phyloP scores from a whole-genome alignment of 495 filamentous ascomycete genomes.

The Podospora anserina region DNA sequence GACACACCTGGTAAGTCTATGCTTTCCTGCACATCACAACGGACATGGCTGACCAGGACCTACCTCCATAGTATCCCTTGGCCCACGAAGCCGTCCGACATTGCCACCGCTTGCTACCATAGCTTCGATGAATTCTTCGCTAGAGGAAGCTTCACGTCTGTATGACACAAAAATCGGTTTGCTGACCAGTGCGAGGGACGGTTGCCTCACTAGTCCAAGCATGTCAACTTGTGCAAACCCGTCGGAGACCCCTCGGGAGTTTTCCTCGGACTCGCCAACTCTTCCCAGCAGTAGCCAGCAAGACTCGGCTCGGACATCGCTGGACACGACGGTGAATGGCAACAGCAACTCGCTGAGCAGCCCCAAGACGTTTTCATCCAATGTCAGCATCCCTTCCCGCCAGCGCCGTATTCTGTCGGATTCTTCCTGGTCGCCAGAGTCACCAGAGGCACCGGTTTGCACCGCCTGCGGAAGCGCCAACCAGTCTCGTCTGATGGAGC shows the following conservation, averaged over 20 bases:
- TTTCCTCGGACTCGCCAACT: neutral
- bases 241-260: neutral
- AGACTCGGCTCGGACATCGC: neutral
- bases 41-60: neutral
- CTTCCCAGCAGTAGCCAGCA: neutral
- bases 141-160: neutral
- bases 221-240: neutral
- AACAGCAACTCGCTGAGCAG: neutral
- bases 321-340: neutral
- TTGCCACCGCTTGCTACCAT: neutral
- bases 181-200: neutral
- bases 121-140: neutral
- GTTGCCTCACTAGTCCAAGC: neutral
- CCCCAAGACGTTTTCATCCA: neutral
- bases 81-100: neutral
- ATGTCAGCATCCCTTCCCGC: neutral
- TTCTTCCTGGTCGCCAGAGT: neutral
- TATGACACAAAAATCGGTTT: neutral
- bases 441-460: neutral
- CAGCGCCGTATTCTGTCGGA: neutral
- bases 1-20: neutral
- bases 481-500: constrained; percentile 2
- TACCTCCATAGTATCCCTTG: neutral
- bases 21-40: neutral
- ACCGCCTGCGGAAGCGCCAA: neutral